Evolutionary conservation across 2,329 filamentous ascomycete genomes (phyloP).

Genomic region (Colletotrichum higginsianum): DNA sequence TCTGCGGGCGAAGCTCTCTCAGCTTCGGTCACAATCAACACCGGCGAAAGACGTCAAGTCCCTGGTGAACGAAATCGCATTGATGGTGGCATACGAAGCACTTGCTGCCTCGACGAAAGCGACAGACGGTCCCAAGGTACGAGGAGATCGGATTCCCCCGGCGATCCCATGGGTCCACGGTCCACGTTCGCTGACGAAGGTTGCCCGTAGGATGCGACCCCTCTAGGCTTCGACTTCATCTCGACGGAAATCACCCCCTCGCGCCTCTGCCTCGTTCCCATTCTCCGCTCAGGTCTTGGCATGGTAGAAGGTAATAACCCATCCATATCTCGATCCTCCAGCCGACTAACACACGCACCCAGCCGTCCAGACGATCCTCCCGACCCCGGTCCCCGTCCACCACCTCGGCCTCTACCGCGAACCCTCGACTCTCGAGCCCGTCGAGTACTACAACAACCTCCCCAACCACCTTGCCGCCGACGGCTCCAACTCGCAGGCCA

Average conservation of each 20-base stretch:
- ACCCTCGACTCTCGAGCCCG: constrained; percentile 86
- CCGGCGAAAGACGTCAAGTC: constrained; percentile 82
- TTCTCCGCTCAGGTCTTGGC: constrained; percentile 90
- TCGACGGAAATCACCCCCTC: constrained; percentile 74
- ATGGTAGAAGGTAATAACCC: constrained; percentile 82
- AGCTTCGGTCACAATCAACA: constrained; percentile 82
- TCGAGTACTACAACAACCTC: constrained; percentile 98
- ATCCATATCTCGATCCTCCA: neutral
- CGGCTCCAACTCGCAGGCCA: constrained; percentile 54
- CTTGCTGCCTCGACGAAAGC: constrained; percentile 74
- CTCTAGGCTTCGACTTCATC: constrained; percentile 83
- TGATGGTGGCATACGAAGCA: constrained; percentile 87
- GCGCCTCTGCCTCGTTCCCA: constrained; percentile 86
- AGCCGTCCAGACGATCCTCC: constrained; percentile 88
- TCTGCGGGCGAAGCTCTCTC: constrained; percentile 88
- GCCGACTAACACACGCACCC: constrained; percentile 36
- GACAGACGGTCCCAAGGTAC: constrained; percentile 74
- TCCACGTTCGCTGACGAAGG: constrained; percentile 3
- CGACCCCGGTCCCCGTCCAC: constrained; percentile 84
- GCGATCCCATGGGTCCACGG: neutral
- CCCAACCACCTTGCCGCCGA: constrained; percentile 74
- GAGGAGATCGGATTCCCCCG: neutral
- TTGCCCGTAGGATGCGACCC: constrained; percentile 76
- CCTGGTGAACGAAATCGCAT: constrained; percentile 87
- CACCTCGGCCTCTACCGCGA: constrained; percentile 97